Evolutionary conservation across 2,329 filamentous ascomycete species (phyloP).

Genomic region (Penicillium vulpinum): DNA sequence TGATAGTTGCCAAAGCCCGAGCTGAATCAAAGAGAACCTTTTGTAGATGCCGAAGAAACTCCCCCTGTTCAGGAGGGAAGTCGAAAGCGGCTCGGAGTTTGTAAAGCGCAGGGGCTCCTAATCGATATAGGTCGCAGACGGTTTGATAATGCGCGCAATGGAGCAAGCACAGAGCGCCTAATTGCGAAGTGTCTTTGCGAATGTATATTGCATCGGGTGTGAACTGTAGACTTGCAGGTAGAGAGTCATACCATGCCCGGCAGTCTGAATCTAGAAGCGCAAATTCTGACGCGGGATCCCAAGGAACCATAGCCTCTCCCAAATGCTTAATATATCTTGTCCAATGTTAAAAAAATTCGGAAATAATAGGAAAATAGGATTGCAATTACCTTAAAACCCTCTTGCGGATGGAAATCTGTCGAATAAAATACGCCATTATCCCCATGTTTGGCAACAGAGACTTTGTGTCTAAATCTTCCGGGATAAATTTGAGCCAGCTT

Average conservation of each 20-base stretch:
- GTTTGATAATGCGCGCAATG: slow-evolving; percentile 25
- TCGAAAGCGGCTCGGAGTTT: slow-evolving; percentile 25
- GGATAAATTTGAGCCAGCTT: slow-evolving; percentile 18
- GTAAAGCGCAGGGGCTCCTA: slow-evolving; percentile 23
- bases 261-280: slow-evolving; percentile 20
- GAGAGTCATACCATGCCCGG: slow-evolving; percentile 21
- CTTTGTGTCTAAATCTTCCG: slow-evolving; percentile 9
- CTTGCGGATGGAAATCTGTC: slow-evolving; percentile 24
- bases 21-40: slow-evolving; percentile 28
- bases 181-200: slow-evolving; percentile 21
- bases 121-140: slow-evolving; percentile 22
- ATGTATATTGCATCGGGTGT: slow-evolving; percentile 22
- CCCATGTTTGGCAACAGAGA: slow-evolving; percentile 21
- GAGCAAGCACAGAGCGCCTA: slow-evolving; percentile 22
- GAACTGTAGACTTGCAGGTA: slow-evolving; percentile 23
- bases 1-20: slow-evolving; percentile 23
- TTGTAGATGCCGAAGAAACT: slow-evolving; percentile 20
- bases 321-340: slow-evolving; percentile 25
- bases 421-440: slow-evolving; percentile 25
- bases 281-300: slow-evolving; percentile 21
- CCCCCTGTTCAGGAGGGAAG: slow-evolving; percentile 22
- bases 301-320: slow-evolving; percentile 23
- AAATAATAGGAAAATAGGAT: neutral
- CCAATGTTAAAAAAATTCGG: neutral
- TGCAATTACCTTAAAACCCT: slow-evolving; percentile 16